Evolutionary conservation across 495 filamentous ascomycete genomes (phyloP), one percentile per base, ranked within the genome.

Genomic region (Cairneyella variabilis): DNA sequence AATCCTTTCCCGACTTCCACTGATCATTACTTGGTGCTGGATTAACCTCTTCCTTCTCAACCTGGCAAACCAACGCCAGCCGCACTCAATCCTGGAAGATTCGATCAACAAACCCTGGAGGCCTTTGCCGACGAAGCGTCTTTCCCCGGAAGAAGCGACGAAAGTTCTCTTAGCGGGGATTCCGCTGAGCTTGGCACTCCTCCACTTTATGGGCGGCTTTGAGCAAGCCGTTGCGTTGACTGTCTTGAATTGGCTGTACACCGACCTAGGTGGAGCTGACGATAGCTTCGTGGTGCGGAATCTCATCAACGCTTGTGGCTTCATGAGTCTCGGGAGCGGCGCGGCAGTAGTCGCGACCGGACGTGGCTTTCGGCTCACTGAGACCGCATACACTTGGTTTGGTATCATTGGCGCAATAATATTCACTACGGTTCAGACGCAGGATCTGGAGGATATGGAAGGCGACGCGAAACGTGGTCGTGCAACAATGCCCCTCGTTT

Each of bases 61-160:
- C 49, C 56, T 80, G 21, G 64, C 67, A 27, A 83, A 83, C 61
- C 78, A 83, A 54, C 69, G 76, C 7, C 65, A 58, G 11, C 66
- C 68, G 0, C 53, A 64, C 17, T 76, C 77, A 3, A 57, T 78
- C n/a, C 40, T 58, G 0, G 80, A 83, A 60, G 79, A 83, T 52
- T 11, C 32, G 0, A 54, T 78, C 57, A 85, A 85, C 66, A 85
- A 84, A 62, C 75, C 76, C 2, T 83, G 79, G 77, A 70, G 81
- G 1, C 75, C 77, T 0, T 65, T 85, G 3, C 78, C 76, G 0
- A 57, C 62, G 0, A 61, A 66, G 1, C 65, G 68, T 9, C 59
- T 83, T 11, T 71, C 67, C 8, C 34, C 58, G 0, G 58, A 57
- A 0, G 63, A 76, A 28, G 67, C 76, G 3, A 64, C 68, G 23